Evolutionary conservation across 1,284 basidiomycete genomes (phyloP).

Genomic region (Pyrrhoderma noxium): DNA sequence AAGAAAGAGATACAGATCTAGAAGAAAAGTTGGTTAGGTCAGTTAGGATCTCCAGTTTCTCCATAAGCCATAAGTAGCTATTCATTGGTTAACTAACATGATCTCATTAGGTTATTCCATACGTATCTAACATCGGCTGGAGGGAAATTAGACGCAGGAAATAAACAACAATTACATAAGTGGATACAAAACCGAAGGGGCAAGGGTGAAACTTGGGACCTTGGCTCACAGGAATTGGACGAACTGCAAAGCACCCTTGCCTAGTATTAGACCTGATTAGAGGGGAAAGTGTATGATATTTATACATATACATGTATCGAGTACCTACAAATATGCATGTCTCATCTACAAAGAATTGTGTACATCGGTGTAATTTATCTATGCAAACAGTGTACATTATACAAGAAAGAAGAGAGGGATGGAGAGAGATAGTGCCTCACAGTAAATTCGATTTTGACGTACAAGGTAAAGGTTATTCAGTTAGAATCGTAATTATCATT

Average conservation of each 20-base stretch:
- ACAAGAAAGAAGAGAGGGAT: no score
- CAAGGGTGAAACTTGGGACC: conserved; percentile 22
- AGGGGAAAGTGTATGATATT: not conserved
- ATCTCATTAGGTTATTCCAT: conserved; percentile 38
- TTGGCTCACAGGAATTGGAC: conserved; percentile 26
- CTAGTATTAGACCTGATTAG: not conserved
- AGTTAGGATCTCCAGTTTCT: conserved; percentile 21
- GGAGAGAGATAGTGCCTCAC: no score
- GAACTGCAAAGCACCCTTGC: conserved; percentile 21
- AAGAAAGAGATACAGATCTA: conserved; percentile 66
- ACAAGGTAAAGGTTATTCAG: not conserved
- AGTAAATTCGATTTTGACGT: no score
- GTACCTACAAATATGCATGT: no score
- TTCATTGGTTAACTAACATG: not conserved
- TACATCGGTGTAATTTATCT: no score
- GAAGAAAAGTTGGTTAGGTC: conserved; percentile 74
- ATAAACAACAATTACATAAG: conserved; percentile 36
- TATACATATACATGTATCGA: not conserved
- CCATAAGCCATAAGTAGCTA: not conserved
- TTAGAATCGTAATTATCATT: not conserved
- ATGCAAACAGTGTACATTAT: no score
- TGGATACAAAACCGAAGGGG: conserved; percentile 25
- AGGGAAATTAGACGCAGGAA: conserved; percentile 34
- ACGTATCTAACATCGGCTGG: conserved; percentile 45
- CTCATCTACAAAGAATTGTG: no score